Evolutionary conservation across 257 asterid genomes (phyloP).

Genomic region (Oldenlandia corymbosa): DNA sequence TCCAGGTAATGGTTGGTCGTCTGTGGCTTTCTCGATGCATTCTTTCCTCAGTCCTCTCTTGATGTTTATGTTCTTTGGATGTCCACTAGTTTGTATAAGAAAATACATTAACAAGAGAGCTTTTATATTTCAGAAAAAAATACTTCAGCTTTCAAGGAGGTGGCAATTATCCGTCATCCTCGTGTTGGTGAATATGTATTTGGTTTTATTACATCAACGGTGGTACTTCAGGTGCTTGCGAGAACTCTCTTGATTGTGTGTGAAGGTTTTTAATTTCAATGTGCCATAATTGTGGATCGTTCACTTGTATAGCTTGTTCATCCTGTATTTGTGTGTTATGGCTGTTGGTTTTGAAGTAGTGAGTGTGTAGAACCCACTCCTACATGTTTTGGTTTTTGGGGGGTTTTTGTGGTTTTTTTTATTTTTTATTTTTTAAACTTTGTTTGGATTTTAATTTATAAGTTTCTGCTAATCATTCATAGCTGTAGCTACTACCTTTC

Average conservation of each 20-base stretch:
- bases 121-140: conserved; percentile 53
- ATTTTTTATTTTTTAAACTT: too few relatives aligned
- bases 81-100: not conserved
- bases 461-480: not conserved
- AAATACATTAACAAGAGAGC: not conserved
- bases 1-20: conserved; percentile 51
- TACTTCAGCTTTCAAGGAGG: conserved; percentile 93
- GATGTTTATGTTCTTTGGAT: not conserved
- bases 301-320: not conserved
- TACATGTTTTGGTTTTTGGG: not conserved
- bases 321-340: not conserved
- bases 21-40: not conserved
- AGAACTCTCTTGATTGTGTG: not conserved
- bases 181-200: conserved; percentile 91
- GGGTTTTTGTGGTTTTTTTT: too few relatives aligned
- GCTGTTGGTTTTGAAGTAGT: not conserved
- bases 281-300: not conserved
- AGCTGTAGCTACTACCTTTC: not conserved
- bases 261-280: not conserved
- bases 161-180: conserved; percentile 87
- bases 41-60: too few relatives aligned
- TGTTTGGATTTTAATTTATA: not conserved
- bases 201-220: conserved; percentile 83
- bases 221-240: conserved; percentile 70
- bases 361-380: not conserved